Percentiles rank a stretch among this genome's conserved stretches.
These are phyloP conservation scores for Ichthyophthirius multifiliis DNA, from an alignment of 169 alveolate species.

Conservation along the genomic window DNA sequence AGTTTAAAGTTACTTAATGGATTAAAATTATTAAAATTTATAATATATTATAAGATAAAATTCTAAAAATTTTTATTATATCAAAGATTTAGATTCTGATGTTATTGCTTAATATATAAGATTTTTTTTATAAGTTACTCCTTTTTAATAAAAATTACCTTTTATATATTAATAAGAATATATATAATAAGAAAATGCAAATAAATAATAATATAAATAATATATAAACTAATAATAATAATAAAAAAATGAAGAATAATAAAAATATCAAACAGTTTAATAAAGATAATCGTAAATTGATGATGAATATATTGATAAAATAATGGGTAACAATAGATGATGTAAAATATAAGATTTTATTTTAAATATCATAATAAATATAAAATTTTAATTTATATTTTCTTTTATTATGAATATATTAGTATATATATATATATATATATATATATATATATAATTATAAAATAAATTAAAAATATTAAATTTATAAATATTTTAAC, in stretches of 20 bases:
- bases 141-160: neutral
- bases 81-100: slow-evolving; percentile 36
- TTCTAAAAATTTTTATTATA: neutral
- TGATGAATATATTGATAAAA: no score
- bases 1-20: slow-evolving; percentile 3
- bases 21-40: slow-evolving; percentile 11
- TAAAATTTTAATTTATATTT: no score
- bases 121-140: slow-evolving; percentile 55
- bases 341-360: no score
- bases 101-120: slow-evolving; percentile 56
- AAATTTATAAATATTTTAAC: no score
- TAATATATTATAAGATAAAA: neutral
- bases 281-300: no score
- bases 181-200: neutral
- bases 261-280: neutral
- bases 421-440: no score
- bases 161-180: neutral
- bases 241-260: neutral
- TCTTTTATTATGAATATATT: no score
- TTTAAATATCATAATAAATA: no score
- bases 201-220: neutral
- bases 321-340: no score
- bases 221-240: neutral
- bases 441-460: no score
- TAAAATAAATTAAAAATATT: no score